Conservation (phyloP, 345 rosid species). For the Salix exigua region DNA sequence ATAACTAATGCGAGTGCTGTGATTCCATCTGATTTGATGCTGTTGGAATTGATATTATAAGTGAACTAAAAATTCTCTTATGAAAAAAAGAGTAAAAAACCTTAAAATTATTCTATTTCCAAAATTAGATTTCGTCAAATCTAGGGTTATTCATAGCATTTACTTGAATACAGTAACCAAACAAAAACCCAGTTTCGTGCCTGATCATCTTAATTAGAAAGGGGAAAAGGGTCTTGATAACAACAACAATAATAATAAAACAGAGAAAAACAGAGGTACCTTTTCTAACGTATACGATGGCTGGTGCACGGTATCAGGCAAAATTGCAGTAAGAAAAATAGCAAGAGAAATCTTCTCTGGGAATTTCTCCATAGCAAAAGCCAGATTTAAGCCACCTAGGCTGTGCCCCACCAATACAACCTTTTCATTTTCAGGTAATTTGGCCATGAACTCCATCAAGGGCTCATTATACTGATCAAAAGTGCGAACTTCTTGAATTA, state of each 20-base stretch:
- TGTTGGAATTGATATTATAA: too few species aligned
- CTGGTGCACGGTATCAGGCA: background rate
- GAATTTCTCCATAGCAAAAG: conserved; percentile 11
- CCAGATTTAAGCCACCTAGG: conserved; percentile 3
- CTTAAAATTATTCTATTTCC: too few species aligned
- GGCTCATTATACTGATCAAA: conserved; percentile 3
- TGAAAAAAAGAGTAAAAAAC: too few species aligned
- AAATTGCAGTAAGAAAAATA: conserved; percentile 9
- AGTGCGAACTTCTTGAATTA: background rate
- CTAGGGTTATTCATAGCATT: too few species aligned
- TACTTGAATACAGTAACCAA: too few species aligned
- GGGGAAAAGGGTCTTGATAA: too few species aligned
- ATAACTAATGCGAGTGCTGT: too few species aligned
- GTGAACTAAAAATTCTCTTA: too few species aligned
- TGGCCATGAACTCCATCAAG: conserved; percentile 1
- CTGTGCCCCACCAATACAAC: conserved; percentile 18
- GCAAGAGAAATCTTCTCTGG: conserved; percentile 10
- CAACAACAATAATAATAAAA: background rate
- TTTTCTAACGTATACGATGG: background rate
- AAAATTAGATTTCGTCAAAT: too few species aligned
- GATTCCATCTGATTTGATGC: too few species aligned
- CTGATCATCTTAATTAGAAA: too few species aligned
- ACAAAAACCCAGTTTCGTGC: too few species aligned
- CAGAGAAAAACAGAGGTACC: background rate
- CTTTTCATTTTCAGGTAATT: background rate